These are phyloP conservation scores for Aphanomyces astaci DNA, from an alignment of 352 stramenopile genomes.

Conservation along the genomic window DNA sequence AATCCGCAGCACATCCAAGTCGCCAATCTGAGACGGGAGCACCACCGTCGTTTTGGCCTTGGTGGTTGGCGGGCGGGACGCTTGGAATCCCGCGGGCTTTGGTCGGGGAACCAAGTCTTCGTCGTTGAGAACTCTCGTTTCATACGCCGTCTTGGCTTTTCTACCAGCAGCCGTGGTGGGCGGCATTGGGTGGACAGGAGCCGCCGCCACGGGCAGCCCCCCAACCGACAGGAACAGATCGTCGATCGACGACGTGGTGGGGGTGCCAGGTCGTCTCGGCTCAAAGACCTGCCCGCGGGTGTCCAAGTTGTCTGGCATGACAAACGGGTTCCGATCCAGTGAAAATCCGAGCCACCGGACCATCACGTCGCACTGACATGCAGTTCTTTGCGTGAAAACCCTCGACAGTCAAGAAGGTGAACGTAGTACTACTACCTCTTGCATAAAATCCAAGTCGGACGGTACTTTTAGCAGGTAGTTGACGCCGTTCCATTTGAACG, in stretches of 20 bases:
- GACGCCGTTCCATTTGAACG: slow-evolving; percentile 84
- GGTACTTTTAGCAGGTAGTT: slow-evolving; percentile 90
- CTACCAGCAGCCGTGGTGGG: background rate
- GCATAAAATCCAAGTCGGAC: slow-evolving; percentile 85
- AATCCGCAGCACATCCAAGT: slow-evolving; percentile 79
- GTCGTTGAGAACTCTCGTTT: slow-evolving; percentile 80
- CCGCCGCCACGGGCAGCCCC: slow-evolving; percentile 6
- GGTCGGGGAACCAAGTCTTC: slow-evolving; percentile 53
- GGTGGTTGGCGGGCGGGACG: slow-evolving; percentile 21
- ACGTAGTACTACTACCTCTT: slow-evolving; percentile 32
- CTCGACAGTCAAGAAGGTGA: background rate
- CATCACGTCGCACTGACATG: slow-evolving; percentile 50
- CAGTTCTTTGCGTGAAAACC: background rate
- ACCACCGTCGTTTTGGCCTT: background rate
- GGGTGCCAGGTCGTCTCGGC: background rate
- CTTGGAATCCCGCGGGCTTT: background rate
- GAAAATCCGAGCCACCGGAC: slow-evolving; percentile 80
- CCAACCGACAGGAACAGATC: slow-evolving; percentile 10
- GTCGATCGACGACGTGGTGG: background rate
- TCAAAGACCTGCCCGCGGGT: slow-evolving; percentile 30
- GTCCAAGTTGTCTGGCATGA: slow-evolving; percentile 76
- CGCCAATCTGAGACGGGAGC: slow-evolving; percentile 59
- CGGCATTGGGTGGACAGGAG: background rate
- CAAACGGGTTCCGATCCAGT: slow-evolving; percentile 81
- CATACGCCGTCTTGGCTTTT: slow-evolving; percentile 60